Evolutionary conservation across 148 eudicot species (phyloP).

Genomic region (Chenopodium formosanum): DNA sequence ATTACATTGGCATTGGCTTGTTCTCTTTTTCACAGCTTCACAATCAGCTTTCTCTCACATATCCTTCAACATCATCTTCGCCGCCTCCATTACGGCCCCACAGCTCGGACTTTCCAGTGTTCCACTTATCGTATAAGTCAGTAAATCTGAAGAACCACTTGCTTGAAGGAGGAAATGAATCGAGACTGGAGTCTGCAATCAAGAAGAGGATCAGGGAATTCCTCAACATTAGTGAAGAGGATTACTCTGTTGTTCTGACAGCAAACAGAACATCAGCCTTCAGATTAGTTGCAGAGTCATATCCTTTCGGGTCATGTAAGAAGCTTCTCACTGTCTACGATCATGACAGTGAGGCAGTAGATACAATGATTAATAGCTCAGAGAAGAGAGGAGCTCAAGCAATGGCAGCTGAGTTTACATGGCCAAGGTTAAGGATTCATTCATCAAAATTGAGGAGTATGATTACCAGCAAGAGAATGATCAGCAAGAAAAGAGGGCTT

Average conservation of each 20-base stretch:
- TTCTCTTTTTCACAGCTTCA: constrained; percentile 80
- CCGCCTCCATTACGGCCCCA: constrained; percentile 42
- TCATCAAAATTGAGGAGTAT: constrained; percentile 52
- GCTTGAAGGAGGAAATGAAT: constrained; percentile 48
- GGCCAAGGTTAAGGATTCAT: constrained; percentile 78
- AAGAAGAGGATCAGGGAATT: constrained; percentile 68
- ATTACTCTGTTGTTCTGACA: constrained; percentile 76
- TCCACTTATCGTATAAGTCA: constrained; percentile 55
- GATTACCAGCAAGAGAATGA: constrained; percentile 53
- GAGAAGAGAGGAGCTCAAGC: constrained; percentile 68
- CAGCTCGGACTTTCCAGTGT: constrained; percentile 55
- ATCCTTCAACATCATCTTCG: constrained; percentile 43
- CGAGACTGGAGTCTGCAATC: constrained; percentile 57
- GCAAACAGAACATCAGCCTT: constrained; percentile 90
- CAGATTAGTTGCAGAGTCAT: constrained; percentile 78
- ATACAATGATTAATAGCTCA: constrained; percentile 51
- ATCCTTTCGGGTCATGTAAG: constrained; percentile 63
- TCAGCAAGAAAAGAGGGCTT: constrained; percentile 54
- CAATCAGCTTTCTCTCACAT: constrained; percentile 29
- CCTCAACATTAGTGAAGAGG: constrained; percentile 60
- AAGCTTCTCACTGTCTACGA: constrained; percentile 85
- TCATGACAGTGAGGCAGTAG: constrained; percentile 76
- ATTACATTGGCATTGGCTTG: constrained; percentile 84
- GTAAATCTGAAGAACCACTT: constrained; percentile 63
- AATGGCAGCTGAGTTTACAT: constrained; percentile 77